A percentile compares a stretch with the other conserved stretches of the same genome.
Conservation (phyloP, 768 basidiomycete genomes). For the Phaeolepiota aurea region DNA sequence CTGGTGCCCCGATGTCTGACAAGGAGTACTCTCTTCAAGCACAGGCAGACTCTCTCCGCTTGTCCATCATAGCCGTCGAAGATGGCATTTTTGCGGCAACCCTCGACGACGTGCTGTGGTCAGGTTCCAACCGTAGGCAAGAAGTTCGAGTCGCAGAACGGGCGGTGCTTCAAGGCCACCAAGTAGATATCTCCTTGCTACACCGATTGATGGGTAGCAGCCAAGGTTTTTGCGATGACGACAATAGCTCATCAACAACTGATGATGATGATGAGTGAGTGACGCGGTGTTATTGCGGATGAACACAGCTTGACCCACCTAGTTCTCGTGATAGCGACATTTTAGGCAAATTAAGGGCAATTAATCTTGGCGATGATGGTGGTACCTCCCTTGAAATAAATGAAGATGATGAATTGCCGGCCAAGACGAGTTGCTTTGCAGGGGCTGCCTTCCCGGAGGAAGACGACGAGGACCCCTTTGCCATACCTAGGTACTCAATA, state of each 20-base stretch:
- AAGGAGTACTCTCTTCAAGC: slow-evolving; percentile 33
- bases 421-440: no score
- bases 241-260: no score
- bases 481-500: background rate
- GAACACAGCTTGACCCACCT: no score
- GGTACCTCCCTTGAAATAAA: no score
- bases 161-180: background rate
- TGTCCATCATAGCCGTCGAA: background rate
- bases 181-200: background rate
- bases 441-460: background rate
- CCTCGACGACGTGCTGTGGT: background rate
- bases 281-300: no score
- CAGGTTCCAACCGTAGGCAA: no score
- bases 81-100: background rate
- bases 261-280: background rate
- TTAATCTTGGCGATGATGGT: no score
- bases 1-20: slow-evolving; percentile 24
- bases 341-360: no score
- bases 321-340: no score
- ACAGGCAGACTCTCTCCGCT: background rate
- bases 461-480: background rate
- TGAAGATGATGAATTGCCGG: no score
- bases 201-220: background rate
- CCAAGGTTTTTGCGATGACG: no score
- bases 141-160: background rate